A percentile compares a stretch with the other conserved stretches of the same genome.
phyloP scores from a whole-genome alignment of 768 basidiomycete genomes.

The Polyporus arcularius region DNA sequence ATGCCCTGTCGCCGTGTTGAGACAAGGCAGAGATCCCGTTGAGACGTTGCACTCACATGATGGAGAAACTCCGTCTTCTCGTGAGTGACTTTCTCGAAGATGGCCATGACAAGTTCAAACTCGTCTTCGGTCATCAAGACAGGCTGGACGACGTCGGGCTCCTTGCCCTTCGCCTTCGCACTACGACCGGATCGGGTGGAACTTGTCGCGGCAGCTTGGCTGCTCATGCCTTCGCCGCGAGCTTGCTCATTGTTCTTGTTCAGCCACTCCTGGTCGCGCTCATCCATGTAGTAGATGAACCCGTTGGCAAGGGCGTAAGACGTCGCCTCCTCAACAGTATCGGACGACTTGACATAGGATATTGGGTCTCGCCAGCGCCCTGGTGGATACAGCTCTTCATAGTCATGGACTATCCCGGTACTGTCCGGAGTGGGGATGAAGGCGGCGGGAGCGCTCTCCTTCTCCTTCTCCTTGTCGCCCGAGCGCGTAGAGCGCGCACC shows the following conservation, averaged over 20 bases:
- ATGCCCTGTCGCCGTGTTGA: constrained; percentile 45
- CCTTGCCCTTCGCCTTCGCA: constrained; percentile 83
- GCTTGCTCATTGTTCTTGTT: constrained; percentile 88
- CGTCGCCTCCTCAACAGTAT: constrained; percentile 80
- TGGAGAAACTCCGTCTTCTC: constrained; percentile 89
- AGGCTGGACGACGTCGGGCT: constrained; percentile 66
- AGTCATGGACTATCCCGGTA: constrained; percentile 76
- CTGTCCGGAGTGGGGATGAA: constrained; percentile 95
- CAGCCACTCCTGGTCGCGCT: constrained; percentile 94
- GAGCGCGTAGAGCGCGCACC: constrained; percentile 39
- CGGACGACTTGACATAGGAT: constrained; percentile 78
- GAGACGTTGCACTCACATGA: constrained; percentile 57
- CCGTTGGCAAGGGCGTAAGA: constrained; percentile 65
- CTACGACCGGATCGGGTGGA: constrained; percentile 62
- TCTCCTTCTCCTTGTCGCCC: constrained; percentile 34
- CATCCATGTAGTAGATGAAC: constrained; percentile 93
- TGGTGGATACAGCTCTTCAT: constrained; percentile 72
- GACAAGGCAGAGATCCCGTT: background rate
- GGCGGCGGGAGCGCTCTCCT: constrained; percentile 50
- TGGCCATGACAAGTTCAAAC: constrained; percentile 93
- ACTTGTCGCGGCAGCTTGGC: constrained; percentile 66
- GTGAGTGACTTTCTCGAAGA: constrained; percentile 90
- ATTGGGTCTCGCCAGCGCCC: constrained; percentile 74
- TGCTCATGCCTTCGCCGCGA: constrained; percentile 81
- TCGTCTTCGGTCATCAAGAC: constrained; percentile 84